Percentiles rank a stretch among this genome's conserved stretches.
Conservation (phyloP, 2,329 filamentous ascomycete genomes). For the Exophiala sp. region DNA sequence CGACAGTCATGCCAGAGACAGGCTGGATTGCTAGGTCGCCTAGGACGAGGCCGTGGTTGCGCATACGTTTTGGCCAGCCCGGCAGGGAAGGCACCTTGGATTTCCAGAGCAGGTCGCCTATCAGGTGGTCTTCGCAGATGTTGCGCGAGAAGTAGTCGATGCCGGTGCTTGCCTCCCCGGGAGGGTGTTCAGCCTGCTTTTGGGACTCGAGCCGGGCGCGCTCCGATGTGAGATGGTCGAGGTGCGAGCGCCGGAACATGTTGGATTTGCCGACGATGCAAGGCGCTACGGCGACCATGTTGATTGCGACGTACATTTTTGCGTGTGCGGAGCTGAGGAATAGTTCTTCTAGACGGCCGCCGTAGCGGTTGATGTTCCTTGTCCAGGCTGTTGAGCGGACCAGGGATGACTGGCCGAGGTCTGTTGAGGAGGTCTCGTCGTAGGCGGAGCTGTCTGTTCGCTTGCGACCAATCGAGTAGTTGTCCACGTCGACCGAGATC, state of each 20-base stretch:
- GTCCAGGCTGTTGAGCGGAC: neutral
- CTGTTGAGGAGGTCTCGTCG: constrained; percentile 7
- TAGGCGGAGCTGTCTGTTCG: constrained; percentile 9
- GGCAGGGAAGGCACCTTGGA: constrained; percentile 52
- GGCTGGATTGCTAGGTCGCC: constrained; percentile 90
- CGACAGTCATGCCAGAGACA: constrained; percentile 73
- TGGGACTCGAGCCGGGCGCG: constrained; percentile 40
- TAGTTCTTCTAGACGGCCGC: constrained; percentile 85
- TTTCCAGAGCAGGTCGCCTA: constrained; percentile 87
- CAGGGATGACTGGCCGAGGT: neutral
- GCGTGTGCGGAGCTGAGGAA: constrained; percentile 92
- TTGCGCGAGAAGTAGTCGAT: constrained; percentile 93
- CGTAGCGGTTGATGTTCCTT: constrained; percentile 35
- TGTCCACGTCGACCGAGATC: constrained; percentile 71
- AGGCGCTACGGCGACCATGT: constrained; percentile 82
- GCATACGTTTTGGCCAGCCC: constrained; percentile 33
- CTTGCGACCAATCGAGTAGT: constrained; percentile 19
- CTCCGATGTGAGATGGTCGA: constrained; percentile 65
- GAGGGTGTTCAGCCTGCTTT: constrained; percentile 33
- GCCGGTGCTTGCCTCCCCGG: constrained; percentile 46
- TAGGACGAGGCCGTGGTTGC: constrained; percentile 78
- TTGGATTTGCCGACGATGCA: constrained; percentile 97
- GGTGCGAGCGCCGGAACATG: constrained; percentile 93
- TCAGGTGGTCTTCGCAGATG: constrained; percentile 96
- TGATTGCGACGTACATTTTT: constrained; percentile 98